phyloP scores from a whole-genome alignment of 768 basidiomycete genomes.

The Lentinula boryana region DNA sequence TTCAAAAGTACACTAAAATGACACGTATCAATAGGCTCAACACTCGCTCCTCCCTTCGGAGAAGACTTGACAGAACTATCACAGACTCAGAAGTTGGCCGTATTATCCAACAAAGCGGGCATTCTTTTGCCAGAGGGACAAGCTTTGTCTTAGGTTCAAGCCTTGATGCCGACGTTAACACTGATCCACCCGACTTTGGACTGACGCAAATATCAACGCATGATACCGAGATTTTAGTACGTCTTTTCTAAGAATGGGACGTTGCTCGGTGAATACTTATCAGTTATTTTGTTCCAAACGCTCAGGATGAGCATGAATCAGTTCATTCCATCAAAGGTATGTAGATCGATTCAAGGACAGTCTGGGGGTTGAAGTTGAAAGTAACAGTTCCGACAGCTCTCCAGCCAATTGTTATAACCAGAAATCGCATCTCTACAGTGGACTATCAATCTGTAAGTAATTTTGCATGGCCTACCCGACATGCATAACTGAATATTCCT shows the following conservation, averaged over 20 bases:
- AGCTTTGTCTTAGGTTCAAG: neutral
- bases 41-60: neutral
- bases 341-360: neutral
- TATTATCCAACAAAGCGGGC: neutral
- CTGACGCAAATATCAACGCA: neutral
- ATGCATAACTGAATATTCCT: neutral
- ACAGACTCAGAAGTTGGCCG: conserved; percentile 1
- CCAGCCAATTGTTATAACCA: neutral
- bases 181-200: neutral
- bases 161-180: neutral
- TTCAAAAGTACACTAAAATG: neutral
- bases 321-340: neutral
- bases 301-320: neutral
- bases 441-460: neutral
- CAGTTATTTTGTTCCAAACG: too few relatives aligned
- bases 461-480: neutral
- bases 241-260: neutral
- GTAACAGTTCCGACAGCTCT: neutral
- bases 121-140: neutral
- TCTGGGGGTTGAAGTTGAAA: neutral
- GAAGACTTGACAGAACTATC: neutral
- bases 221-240: neutral
- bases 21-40: neutral
- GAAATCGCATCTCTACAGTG: neutral
- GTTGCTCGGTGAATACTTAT: too few relatives aligned